Evolutionary conservation across 2,329 filamentous ascomycete genomes (phyloP), one percentile per base, ranked within the genome.

Genomic region (Claviceps quebecensis): DNA sequence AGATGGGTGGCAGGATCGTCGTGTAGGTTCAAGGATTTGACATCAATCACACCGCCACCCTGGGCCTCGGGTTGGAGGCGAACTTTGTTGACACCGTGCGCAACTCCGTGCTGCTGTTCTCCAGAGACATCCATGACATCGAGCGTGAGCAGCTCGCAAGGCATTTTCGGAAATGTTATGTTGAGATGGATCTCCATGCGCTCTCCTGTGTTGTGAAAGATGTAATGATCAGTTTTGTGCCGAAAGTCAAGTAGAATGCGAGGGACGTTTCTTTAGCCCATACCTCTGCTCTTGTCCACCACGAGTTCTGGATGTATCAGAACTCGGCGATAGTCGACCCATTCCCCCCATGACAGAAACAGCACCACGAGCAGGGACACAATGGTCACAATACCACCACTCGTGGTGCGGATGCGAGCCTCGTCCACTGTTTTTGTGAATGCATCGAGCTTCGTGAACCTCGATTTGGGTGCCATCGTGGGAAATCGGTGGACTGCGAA

Each of bases 161-260:
- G 93, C 59, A 98, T 79, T 56, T 83, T 83, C 9, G 93, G 93
- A 66, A 98, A 98, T 46, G 88, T 93, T 54, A 98, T 83, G 72
- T 98, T 98, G 69, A 98, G 79, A 67, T 95, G 89, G 58, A 98
- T 98, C 67, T 97, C 93, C 91, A 98, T 97, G 69, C 91, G 88
- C 75, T 98, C 90, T 67, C 88, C 86, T 88, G 59, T 37, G 16
- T 4, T n/a, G 5, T 52, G 48, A 45, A 43, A 8, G 46, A 48
- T 43, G 7, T 37, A 47, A 22, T 39, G 22, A 22, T 50, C 45
- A 56, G 63, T 61, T 11, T 11, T 9, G n/a, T 34, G 29, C 29
- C 29, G 3, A 11, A 34, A 4, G 29, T 11, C 29, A 34, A 34
- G 29, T 34, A 11, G 9, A 11, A 11, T 34, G 29, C 29, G 29